Evolutionary conservation across 1,139 yeast genomes (phyloP).

Genomic region (Taiozyma sp.): DNA sequence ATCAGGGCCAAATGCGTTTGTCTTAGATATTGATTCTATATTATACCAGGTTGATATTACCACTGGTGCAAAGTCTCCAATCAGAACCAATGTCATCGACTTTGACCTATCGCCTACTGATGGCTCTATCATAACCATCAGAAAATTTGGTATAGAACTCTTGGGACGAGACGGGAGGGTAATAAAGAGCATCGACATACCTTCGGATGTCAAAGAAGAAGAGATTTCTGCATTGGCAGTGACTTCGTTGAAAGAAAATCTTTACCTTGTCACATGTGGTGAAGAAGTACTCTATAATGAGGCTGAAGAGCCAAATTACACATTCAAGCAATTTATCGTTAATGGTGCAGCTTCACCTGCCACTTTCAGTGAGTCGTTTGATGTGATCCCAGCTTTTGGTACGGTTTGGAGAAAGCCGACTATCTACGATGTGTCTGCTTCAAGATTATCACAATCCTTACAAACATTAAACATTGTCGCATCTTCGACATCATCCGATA

Average conservation of each 20-base stretch:
- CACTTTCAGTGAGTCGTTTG: constrained; percentile 35
- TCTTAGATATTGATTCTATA: constrained; percentile 18
- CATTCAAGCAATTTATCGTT: constrained; percentile 11
- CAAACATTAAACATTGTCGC: constrained; percentile 41
- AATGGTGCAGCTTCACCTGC: constrained; percentile 4
- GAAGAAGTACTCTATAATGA: constrained; percentile 12
- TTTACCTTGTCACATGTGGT: constrained; percentile 16
- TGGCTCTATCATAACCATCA: constrained; percentile 28
- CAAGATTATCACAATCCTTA: constrained; percentile 38
- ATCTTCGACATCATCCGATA: constrained; percentile 60
- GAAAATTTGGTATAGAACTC: neutral
- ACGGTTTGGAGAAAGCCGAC: constrained; percentile 43
- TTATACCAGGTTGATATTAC: constrained; percentile 15
- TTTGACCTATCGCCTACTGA: constrained; percentile 29
- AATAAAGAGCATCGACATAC: constrained; percentile 16
- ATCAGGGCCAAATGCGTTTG: constrained; percentile 13
- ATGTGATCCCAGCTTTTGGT: constrained; percentile 59
- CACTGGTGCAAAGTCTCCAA: neutral
- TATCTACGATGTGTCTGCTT: constrained; percentile 41
- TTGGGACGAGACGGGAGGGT: constrained; percentile 24
- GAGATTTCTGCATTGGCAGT: constrained; percentile 13
- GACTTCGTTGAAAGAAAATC: constrained; percentile 13
- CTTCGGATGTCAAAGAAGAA: constrained; percentile 19
- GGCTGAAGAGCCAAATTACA: constrained; percentile 15
- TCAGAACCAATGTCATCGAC: constrained; percentile 21